These are phyloP conservation scores for Termitomyces sp. DNA, from an alignment of 768 basidiomycete species.

Conservation along the genomic window DNA sequence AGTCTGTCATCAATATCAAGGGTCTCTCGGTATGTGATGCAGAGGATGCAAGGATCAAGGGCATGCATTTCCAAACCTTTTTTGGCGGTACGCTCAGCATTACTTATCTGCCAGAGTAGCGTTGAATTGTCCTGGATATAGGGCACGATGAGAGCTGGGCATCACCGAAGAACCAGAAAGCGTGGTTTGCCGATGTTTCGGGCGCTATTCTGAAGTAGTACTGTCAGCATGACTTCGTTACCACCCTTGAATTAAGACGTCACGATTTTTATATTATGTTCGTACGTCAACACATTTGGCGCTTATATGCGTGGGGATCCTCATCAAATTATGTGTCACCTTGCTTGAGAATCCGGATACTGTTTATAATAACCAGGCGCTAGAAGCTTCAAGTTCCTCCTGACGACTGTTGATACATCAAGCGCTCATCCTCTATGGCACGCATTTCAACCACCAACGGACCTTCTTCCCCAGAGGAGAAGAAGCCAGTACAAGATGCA, in stretches of 20 bases:
- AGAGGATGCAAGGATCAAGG: conserved; percentile 49
- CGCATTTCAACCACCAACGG: not conserved
- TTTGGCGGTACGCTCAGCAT: conserved; percentile 55
- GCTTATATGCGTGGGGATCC: not conserved
- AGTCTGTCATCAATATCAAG: conserved; percentile 45
- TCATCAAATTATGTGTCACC: conserved; percentile 1
- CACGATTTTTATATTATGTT: not conserved
- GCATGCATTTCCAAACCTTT: conserved; percentile 76
- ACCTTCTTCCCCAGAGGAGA: not conserved
- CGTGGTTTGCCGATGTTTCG: conserved; percentile 53
- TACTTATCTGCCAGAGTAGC: not conserved
- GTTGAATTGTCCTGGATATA: conserved; percentile 11
- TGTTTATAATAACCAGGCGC: no score
- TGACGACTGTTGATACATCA: not conserved
- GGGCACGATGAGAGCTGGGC: conserved; percentile 59
- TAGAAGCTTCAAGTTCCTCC: not conserved
- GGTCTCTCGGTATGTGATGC: conserved; percentile 46
- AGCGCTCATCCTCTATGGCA: not conserved
- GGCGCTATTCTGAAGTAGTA: conserved; percentile 27
- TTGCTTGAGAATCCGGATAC: no score
- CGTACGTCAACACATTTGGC: not conserved
- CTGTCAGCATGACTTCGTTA: not conserved
- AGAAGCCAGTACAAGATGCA: not conserved
- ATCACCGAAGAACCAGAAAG: conserved; percentile 49
- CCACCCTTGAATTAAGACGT: not conserved